Conservation (phyloP, 371 early-diverging fungal genomes). For the Rhizopus delemar region DNA sequence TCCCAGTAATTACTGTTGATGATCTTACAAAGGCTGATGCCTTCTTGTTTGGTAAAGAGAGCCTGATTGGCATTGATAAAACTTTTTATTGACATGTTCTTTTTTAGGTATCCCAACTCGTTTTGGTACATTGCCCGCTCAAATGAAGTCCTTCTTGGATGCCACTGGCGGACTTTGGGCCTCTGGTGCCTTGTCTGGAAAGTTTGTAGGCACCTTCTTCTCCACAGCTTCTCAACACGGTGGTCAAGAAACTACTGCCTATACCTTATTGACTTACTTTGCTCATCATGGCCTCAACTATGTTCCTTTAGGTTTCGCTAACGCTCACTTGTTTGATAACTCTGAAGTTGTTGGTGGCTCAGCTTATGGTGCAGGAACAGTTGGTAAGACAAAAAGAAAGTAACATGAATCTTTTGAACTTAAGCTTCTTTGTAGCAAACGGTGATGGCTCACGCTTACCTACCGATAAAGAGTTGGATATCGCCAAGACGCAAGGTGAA, state of each 20-base stretch:
- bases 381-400: constrained; percentile 31
- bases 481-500: constrained; percentile 70
- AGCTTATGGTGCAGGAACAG: constrained; percentile 77
- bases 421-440: constrained; percentile 31
- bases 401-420: not conserved
- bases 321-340: constrained; percentile 36
- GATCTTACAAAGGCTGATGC: constrained; percentile 74
- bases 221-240: constrained; percentile 73
- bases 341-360: constrained; percentile 62
- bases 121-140: constrained; percentile 76
- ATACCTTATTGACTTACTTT: constrained; percentile 68
- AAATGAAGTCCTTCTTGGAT: constrained; percentile 74
- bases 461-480: constrained; percentile 61
- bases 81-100: not conserved
- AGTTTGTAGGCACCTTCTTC: constrained; percentile 74
- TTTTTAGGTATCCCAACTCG: constrained; percentile 30
- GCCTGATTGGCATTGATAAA: not conserved
- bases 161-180: constrained; percentile 77
- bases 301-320: constrained; percentile 72
- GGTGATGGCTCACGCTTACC: constrained; percentile 73
- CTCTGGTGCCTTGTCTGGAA: constrained; percentile 64
- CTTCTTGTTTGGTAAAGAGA: constrained; percentile 65
- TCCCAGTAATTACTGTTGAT: constrained; percentile 64
- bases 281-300: constrained; percentile 82
- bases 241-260: constrained; percentile 80